Conservation (phyloP, 2,329 filamentous ascomycete genomes). For the Aspergillus japonicus region DNA sequence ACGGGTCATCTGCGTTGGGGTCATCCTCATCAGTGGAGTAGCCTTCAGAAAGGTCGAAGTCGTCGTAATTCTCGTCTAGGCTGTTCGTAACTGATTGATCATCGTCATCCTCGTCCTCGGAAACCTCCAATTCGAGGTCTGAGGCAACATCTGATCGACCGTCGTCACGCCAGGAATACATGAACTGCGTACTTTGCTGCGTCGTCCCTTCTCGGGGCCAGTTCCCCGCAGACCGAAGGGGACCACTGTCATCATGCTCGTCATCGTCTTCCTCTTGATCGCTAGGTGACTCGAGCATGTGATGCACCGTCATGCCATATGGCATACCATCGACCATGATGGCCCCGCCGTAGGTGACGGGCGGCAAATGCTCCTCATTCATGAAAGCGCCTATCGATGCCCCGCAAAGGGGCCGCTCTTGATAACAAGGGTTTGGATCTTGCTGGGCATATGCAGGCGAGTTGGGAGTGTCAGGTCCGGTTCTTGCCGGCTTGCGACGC, state of each 20-base stretch:
- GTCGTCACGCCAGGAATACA: constrained; percentile 41
- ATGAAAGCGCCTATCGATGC: constrained; percentile 92
- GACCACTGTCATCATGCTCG: constrained; percentile 34
- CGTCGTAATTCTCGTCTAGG: constrained; percentile 40
- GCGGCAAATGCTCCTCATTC: constrained; percentile 79
- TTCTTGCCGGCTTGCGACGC: constrained; percentile 38
- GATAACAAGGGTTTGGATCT: constrained; percentile 68
- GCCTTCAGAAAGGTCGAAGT: constrained; percentile 47
- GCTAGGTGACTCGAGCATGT: constrained; percentile 76
- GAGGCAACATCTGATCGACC: constrained; percentile 33
- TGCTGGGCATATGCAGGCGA: constrained; percentile 28
- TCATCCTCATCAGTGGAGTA: constrained; percentile 55
- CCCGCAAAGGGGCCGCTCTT: constrained; percentile 75
- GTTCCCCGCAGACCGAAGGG: constrained; percentile 49
- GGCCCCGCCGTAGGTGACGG: constrained; percentile 86
- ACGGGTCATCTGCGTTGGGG: constrained; percentile 48
- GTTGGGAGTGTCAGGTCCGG: constrained; percentile 27
- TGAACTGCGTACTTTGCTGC: constrained; percentile 30
- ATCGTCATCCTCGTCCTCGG: constrained; percentile 54
- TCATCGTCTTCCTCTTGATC: constrained; percentile 53
- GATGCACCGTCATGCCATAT: constrained; percentile 94
- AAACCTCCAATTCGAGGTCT: constrained; percentile 51
- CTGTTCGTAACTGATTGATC: constrained; percentile 38
- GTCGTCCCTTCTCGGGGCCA: constrained; percentile 26
- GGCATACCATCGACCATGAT: constrained; percentile 80